phyloP scores from a whole-genome alignment of 2,329 filamentous ascomycete species.

The Cytospora leucostoma region DNA sequence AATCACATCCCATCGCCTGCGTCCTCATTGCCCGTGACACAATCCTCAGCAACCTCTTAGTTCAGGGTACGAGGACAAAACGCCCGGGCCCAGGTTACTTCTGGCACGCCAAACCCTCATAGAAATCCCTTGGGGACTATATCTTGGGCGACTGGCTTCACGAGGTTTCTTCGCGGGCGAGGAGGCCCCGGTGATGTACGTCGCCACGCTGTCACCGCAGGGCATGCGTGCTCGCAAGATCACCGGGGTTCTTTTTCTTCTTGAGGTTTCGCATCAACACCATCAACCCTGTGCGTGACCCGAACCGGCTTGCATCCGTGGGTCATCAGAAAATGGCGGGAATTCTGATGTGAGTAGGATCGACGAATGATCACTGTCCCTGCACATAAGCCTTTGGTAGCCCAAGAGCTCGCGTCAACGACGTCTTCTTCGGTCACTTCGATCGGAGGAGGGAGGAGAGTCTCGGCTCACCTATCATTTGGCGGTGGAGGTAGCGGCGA shows the following conservation, averaged over 20 bases:
- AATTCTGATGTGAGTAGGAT: conserved; percentile 1
- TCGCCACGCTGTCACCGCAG: not conserved
- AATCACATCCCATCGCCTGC: not conserved
- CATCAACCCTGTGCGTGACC: conserved; percentile 20
- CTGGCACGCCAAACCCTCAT: not conserved
- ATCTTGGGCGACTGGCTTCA: not conserved
- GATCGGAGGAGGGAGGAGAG: conserved; percentile 5
- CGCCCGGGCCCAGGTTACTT: not conserved
- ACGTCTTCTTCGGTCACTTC: conserved; percentile 7
- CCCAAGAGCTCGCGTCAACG: conserved; percentile 20
- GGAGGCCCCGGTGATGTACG: not conserved
- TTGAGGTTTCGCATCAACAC: not conserved
- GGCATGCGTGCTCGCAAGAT: not conserved
- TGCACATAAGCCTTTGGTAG: conserved; percentile 11
- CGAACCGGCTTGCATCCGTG: conserved; percentile 13
- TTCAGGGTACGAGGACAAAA: not conserved
- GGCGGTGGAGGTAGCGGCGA: conserved; percentile 17
- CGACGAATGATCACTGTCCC: conserved; percentile 6
- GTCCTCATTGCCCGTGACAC: not conserved
- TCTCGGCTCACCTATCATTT: conserved; percentile 24
- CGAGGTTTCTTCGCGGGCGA: not conserved
- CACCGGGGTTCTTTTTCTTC: not conserved
- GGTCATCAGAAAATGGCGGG: conserved; percentile 9
- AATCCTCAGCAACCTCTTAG: not conserved
- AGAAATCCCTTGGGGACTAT: not conserved